Percentiles rank a stretch among this genome's conserved stretches.
Conservation (phyloP, 129 eudicot genomes). For the Flaveria bidentis region DNA sequence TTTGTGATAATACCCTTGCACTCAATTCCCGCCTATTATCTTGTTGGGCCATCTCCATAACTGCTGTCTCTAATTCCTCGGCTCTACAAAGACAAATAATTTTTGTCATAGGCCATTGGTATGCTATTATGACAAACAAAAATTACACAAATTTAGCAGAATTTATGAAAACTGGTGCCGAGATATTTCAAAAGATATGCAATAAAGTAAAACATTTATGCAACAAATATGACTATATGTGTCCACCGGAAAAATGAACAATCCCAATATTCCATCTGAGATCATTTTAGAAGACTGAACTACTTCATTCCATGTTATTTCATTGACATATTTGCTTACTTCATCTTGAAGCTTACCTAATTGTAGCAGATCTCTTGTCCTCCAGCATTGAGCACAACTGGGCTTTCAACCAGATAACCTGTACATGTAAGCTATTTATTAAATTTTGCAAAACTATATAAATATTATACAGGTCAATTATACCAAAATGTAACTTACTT, state of each 20-base stretch:
- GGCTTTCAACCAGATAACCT: conserved; percentile 91
- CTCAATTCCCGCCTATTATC: conserved; percentile 82
- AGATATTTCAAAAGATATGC: conserved; percentile 2
- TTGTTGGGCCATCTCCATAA: conserved; percentile 79
- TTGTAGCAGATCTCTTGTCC: conserved; percentile 84
- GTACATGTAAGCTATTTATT: conserved; percentile 37
- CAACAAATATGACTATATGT: background rate
- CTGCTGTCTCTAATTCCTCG: conserved; percentile 91
- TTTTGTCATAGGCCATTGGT: conserved; percentile 13
- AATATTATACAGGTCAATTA: background rate
- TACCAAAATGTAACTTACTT: background rate
- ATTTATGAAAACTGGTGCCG: background rate
- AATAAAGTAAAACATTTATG: background rate
- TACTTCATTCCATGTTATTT: conserved; percentile 6
- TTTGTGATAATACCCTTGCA: conserved; percentile 56
- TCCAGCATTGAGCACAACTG: conserved; percentile 84
- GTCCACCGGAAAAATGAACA: background rate
- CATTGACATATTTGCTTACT: conserved; percentile 11
- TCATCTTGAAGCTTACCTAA: conserved; percentile 60
- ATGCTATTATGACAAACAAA: conserved; percentile 6
- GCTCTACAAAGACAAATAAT: conserved; percentile 53
- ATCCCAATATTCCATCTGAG: background rate
- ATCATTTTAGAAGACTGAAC: conserved; percentile 16
- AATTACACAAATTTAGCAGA: conserved; percentile 12
- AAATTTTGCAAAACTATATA: conserved; percentile 18